Base-by-base conservation (phyloP, 805 yeast genomes). In the Barnettozyma sucrosica region DNA sequence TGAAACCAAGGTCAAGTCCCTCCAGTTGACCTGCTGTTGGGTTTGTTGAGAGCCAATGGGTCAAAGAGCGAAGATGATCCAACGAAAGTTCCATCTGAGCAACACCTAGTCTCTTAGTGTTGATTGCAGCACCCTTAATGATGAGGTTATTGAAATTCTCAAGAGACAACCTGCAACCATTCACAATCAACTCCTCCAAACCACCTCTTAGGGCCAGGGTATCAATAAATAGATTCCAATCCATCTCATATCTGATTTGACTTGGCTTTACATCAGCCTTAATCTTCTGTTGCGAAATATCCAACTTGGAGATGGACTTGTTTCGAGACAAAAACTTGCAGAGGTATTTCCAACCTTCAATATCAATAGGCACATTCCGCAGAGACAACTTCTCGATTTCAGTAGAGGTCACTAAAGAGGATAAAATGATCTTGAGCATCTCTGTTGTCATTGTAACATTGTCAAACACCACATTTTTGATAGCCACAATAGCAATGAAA, bases 1-100 rank as follows among this genome's bases (percentile, higher is more conserved):
- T 90, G 59, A 83, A 90, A 3, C 95, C 95, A 19, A 90, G 57
- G 68, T 89, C 97, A 6, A 90, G 64, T 4, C 97, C 97, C 53
- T 78, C 66, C 21, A 78, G 72, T 19, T 57, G 67, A 58, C 21
- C 24, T 63, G 65, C 30, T 3, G 28, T 14, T 64, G 51, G 36
- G 25, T 62, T 62, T 19, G 55, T 63, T 44, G 68, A 57, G 47
- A 85, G 63, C 89, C 92, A 88, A 41, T 76, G 65, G 7, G 78
- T 72, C 21, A 87, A 50, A 20, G 76, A 65, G 50, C 71, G 70
- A 30, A 83, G 63, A 49, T 88, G 92, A n/a, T 75, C 75, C 3
- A 71, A 67, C 0, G 75, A 66, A 16, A 90, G 66, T 21, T 83
- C 83, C 52, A 85, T 83, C 54, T 81, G 80, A 0, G 96, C 96